phyloP scores from a whole-genome alignment of 2,329 filamentous ascomycete genomes.

The Chalaropsis ovoidea region DNA sequence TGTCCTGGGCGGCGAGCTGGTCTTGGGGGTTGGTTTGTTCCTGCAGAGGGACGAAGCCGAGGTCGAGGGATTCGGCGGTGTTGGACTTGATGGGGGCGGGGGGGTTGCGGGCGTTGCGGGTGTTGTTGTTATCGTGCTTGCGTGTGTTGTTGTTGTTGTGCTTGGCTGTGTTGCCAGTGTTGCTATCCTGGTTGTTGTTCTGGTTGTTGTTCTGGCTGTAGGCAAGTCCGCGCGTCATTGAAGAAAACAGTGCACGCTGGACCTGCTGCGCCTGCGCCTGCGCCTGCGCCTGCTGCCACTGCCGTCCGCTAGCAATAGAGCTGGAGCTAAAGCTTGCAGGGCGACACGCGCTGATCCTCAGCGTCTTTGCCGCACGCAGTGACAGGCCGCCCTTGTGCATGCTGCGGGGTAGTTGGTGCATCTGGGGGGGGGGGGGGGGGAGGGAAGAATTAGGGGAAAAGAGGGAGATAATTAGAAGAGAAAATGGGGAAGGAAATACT shows the following conservation, averaged over 20 bases:
- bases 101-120: neutral
- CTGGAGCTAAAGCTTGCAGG: neutral
- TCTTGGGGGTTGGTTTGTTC: neutral
- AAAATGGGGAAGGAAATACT: neutral
- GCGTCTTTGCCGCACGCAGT: neutral
- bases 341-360: neutral
- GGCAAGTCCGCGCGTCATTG: neutral
- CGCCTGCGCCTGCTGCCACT: neutral
- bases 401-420: constrained; percentile 12
- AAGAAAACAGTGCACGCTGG: constrained; percentile 1
- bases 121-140: neutral
- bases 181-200: neutral
- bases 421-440: neutral
- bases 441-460: neutral
- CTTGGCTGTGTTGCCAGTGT: neutral
- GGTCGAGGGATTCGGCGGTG: constrained; percentile 1
- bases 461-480: neutral
- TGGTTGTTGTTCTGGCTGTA: neutral
- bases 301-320: neutral
- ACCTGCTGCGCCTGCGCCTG: too few species aligned
- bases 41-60: constrained; percentile 11
- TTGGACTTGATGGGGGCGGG: neutral
- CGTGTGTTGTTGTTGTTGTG: neutral
- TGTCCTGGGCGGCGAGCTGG: constrained; percentile 4
- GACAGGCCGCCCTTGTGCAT: neutral